Conservation (phyloP, 2,329 filamentous ascomycete species). For the Alternaria postmessia region DNA sequence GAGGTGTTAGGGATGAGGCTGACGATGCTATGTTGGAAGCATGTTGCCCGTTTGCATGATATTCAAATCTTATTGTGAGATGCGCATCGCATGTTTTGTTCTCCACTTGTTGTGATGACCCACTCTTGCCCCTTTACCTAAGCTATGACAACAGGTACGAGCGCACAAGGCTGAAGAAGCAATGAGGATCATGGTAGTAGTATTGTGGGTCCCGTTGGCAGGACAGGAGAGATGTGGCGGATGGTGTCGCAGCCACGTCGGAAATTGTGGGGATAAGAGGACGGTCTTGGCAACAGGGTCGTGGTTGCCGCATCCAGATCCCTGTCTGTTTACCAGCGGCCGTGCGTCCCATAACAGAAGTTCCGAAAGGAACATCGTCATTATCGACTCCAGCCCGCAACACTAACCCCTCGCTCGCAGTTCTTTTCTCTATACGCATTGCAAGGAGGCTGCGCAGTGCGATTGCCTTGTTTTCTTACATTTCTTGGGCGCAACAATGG, state of each 20-base stretch:
- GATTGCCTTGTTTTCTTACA: constrained; percentile 13
- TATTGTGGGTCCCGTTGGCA: not conserved
- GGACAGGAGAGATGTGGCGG: constrained; percentile 6
- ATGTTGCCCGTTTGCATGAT: constrained; percentile 12
- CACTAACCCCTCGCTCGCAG: constrained; percentile 28
- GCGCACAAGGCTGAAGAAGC: not conserved
- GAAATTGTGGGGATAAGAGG: constrained; percentile 10
- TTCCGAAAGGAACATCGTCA: constrained; percentile 29
- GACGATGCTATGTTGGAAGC: constrained; percentile 1
- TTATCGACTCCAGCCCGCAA: constrained; percentile 29
- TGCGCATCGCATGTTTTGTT: constrained; percentile 14
- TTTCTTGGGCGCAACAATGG: constrained; percentile 39
- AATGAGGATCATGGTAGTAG: not conserved
- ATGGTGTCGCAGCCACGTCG: constrained; percentile 9
- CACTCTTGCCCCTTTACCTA: constrained; percentile 1
- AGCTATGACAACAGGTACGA: not conserved
- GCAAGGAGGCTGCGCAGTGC: constrained; percentile 23
- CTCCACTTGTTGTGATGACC: not conserved
- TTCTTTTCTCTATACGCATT: constrained; percentile 11
- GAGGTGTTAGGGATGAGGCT: constrained; percentile 8
- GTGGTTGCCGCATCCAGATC: constrained; percentile 30
- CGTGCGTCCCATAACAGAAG: constrained; percentile 31
- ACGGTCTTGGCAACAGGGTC: constrained; percentile 26
- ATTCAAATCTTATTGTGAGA: constrained; percentile 18
- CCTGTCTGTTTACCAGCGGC: constrained; percentile 40